Percentiles rank a stretch among this genome's conserved stretches.
Evolutionary conservation across 768 basidiomycete species (phyloP).

Genomic region (Termitomyces sp.): DNA sequence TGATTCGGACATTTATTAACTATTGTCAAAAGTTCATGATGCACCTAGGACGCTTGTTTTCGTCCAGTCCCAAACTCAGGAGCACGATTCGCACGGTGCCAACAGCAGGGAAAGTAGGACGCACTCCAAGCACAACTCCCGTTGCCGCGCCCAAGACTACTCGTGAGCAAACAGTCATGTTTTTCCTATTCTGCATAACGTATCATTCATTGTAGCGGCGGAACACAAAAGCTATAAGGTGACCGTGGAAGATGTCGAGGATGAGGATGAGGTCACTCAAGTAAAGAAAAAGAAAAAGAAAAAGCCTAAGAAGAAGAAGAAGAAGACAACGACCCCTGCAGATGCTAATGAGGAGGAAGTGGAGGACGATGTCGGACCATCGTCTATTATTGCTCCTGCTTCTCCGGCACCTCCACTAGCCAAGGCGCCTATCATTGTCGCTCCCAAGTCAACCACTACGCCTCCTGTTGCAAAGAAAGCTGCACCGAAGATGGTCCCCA

Average conservation of each 20-base stretch:
- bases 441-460: conserved; percentile 12
- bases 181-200: background rate
- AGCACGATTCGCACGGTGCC: conserved; percentile 24
- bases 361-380: background rate
- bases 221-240: conserved; percentile 34
- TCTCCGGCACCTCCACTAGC: conserved; percentile 12
- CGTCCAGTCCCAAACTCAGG: conserved; percentile 38
- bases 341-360: conserved; percentile 17
- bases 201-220: conserved; percentile 4
- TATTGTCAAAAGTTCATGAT: background rate
- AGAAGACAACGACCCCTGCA: conserved; percentile 38
- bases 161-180: background rate
- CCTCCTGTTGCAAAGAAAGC: conserved; percentile 19
- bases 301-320: conserved; percentile 72
- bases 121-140: background rate
- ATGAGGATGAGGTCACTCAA: conserved; percentile 48
- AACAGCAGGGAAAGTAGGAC: conserved; percentile 10
- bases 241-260: conserved; percentile 72
- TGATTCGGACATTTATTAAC: background rate
- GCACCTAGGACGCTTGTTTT: conserved; percentile 60
- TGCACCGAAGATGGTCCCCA: conserved; percentile 12
- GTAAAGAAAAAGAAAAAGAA: conserved; percentile 53
- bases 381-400: conserved; percentile 16
- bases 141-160: background rate
- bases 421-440: background rate